Conservation (phyloP, 2,329 filamentous ascomycete genomes). For the Aureobasidium pullulans region DNA sequence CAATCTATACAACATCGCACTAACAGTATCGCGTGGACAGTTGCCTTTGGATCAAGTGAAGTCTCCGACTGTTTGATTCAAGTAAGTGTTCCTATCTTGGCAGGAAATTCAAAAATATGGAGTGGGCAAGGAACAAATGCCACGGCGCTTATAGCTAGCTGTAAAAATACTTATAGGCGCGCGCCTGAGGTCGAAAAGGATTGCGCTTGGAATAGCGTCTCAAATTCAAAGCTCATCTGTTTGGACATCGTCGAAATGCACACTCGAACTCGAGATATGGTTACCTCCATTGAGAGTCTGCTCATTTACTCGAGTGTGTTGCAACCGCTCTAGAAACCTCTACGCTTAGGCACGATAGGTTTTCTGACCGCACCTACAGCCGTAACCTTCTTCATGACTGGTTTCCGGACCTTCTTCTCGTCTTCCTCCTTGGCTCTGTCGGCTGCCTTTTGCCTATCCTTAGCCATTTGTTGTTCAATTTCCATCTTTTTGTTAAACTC, state of each 20-base stretch:
- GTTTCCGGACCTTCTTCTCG: constrained; percentile 21
- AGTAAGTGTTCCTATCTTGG: too few relatives aligned
- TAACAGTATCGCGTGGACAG: not conserved
- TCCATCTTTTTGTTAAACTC: constrained; percentile 92
- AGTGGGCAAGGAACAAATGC: not conserved
- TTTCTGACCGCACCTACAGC: constrained; percentile 11
- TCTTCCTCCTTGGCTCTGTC: constrained; percentile 37
- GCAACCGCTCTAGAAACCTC: constrained; percentile 9
- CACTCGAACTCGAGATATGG: too few relatives aligned
- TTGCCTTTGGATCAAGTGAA: too few relatives aligned
- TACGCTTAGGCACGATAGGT: constrained; percentile 15
- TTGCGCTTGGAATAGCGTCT: not conserved
- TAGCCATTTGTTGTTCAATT: constrained; percentile 85
- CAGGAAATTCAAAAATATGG: not conserved
- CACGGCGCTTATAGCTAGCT: not conserved
- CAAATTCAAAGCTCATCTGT: too few relatives aligned
- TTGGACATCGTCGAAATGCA: too few relatives aligned
- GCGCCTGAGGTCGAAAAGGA: not conserved
- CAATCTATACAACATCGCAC: not conserved
- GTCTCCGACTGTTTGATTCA: too few relatives aligned
- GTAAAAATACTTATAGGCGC: not conserved
- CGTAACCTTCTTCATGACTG: constrained; percentile 26
- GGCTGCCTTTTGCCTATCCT: constrained; percentile 66
- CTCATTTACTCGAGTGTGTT: too few relatives aligned
- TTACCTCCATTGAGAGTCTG: too few relatives aligned